Evolutionary conservation across 2,329 filamentous ascomycete species (phyloP).

Genomic region (Emericellopsis atlantica): DNA sequence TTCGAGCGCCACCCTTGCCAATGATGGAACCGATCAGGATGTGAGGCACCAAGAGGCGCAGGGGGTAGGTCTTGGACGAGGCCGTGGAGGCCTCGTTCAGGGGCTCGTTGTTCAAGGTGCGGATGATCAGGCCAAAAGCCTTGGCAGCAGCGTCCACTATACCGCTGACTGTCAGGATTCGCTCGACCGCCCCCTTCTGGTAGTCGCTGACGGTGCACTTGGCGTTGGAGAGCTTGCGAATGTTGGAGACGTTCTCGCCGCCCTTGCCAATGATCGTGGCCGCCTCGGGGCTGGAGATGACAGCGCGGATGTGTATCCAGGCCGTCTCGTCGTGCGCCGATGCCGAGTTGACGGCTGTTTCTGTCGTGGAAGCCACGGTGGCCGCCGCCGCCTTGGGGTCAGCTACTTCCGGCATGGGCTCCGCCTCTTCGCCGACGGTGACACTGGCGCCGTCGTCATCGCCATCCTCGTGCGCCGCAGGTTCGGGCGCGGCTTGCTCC

Average conservation of each 20-base stretch:
- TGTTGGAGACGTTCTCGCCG: constrained; percentile 96
- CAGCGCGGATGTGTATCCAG: constrained; percentile 94
- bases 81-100: constrained; percentile 78
- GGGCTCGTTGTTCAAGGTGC: constrained; percentile 94
- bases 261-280: constrained; percentile 98
- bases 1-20: constrained; percentile 88
- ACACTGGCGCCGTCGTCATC: constrained; percentile 22
- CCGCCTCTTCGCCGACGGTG: constrained; percentile 25
- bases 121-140: constrained; percentile 96
- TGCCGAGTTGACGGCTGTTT: constrained; percentile 28
- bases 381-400: constrained; percentile 23
- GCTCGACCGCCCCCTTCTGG: constrained; percentile 90
- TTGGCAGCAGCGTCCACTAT: constrained; percentile 95
- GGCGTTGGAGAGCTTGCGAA: constrained; percentile 85
- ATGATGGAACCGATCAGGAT: constrained; percentile 98
- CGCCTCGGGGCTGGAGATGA: constrained; percentile 94
- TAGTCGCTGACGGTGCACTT: constrained; percentile 99
- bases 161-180: constrained; percentile 93
- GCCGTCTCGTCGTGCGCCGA: constrained; percentile 73
- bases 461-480: constrained; percentile 32
- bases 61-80: constrained; percentile 93
- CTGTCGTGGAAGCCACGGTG: constrained; percentile 22
- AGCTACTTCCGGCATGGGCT: constrained; percentile 13
- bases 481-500: constrained; percentile 24
- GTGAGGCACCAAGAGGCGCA: constrained; percentile 89